Base-by-base conservation (phyloP, 1,284 basidiomycete species). In the Trichosporon sp. region DNA sequence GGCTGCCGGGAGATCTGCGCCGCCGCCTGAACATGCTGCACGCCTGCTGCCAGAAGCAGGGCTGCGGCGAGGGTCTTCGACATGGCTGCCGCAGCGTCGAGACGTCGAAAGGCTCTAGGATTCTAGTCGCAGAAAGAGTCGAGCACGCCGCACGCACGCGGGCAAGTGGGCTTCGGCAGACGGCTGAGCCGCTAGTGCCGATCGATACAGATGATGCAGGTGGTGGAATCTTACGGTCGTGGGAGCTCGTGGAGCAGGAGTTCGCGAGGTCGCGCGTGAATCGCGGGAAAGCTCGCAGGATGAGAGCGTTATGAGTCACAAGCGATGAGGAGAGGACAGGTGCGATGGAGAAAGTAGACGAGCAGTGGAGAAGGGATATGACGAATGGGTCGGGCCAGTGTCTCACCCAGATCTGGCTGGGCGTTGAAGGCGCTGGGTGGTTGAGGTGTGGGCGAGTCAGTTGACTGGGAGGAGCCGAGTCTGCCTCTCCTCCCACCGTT, bases 371-470 rank as follows among this genome's bases (percentile, higher is more conserved):
- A 26, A 21, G 51, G 26, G 51, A 54, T 10, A 21, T 54, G 51
- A 54, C 51, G 19, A 21, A 8, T 21, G 19, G 51, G 19, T 8
- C 51, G 21, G 21, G 51, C 26, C 51, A 21, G 19, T 19, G 51
- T 54, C 19, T 46, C 43, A 46, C 43, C 51, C 51, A 26, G 51
- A 54, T 54, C 51, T 54, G 19, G 19, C 51, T 54, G n/a, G 51
- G 51, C 14, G 51, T 10, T 37, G 35, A 26, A 26, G 26, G 35
- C 35, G 35, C 8, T 37, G 35, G 35, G 35, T 37, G 35, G 35
- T 19, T 16, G 51, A 54, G 51, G n/a, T 4, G 19, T 54, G 51
- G 51, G 51, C n/a, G 51, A 54, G 51, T 54, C 51, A 26, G 51
- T 54, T 19, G 51, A 54, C 16, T 7, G 51, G 51, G 51, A 16